Evolutionary conservation across 2,329 filamentous ascomycete species (phyloP).

Genomic region (Beauveria sp.): DNA sequence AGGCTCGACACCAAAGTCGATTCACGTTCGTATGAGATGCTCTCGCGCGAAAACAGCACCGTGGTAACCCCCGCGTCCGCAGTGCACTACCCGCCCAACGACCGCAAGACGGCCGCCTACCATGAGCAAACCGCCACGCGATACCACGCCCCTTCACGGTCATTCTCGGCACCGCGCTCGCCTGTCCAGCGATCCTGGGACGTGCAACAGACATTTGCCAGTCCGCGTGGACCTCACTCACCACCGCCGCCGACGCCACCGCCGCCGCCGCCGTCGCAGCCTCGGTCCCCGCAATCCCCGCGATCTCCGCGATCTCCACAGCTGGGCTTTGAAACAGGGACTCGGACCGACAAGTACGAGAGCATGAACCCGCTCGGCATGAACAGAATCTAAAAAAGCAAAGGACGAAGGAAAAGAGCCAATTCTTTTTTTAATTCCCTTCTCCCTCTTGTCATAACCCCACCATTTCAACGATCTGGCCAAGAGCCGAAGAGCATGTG

Average conservation of each 20-base stretch:
- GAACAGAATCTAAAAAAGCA: slow-evolving; percentile 40
- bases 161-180: slow-evolving; percentile 48
- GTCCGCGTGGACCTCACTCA: slow-evolving; percentile 13
- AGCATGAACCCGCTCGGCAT: slow-evolving; percentile 48
- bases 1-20: slow-evolving; percentile 53
- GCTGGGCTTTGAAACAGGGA: slow-evolving; percentile 13
- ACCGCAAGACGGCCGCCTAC: slow-evolving; percentile 46
- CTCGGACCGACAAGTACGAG: slow-evolving; percentile 21
- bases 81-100: slow-evolving; percentile 25
- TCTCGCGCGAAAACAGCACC: slow-evolving; percentile 50
- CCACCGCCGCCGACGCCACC: background rate
- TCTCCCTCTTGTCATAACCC: background rate
- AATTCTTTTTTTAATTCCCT: background rate
- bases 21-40: slow-evolving; percentile 73
- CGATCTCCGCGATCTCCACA: background rate
- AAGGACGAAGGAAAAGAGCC: too few species aligned
- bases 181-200: slow-evolving; percentile 37
- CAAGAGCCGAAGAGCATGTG: background rate
- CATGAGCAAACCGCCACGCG: slow-evolving; percentile 43
- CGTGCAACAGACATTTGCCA: slow-evolving; percentile 31
- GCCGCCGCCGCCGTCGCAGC: background rate
- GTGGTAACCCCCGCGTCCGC: slow-evolving; percentile 44
- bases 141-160: slow-evolving; percentile 46
- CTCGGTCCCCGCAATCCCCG: background rate
- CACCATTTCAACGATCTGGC: background rate